These are phyloP conservation scores for Fusarium subtropicale DNA, from an alignment of 2,329 filamentous ascomycete species.

Conservation along the genomic window DNA sequence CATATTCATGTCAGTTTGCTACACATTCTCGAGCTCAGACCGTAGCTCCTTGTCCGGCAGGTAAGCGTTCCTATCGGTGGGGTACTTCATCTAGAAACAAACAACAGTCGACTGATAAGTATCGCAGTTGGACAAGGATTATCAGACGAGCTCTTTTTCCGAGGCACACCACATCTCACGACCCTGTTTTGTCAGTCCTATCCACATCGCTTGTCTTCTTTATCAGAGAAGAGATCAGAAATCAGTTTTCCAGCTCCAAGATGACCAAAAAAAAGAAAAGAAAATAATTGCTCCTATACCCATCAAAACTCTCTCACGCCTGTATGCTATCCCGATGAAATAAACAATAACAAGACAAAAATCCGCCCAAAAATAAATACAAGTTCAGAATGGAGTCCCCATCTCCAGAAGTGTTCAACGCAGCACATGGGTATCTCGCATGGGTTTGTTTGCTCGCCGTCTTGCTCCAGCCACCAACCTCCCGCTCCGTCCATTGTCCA, in stretches of 20 bases:
- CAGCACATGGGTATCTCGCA: constrained; percentile 48
- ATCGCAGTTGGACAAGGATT: constrained; percentile 40
- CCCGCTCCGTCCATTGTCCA: constrained; percentile 43
- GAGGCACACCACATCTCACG: constrained; percentile 47
- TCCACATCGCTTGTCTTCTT: constrained; percentile 30
- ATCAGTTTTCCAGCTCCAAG: constrained; percentile 45
- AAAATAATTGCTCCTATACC: constrained; percentile 38
- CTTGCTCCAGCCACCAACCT: constrained; percentile 47
- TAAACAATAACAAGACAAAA: constrained; percentile 26
- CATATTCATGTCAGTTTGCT: constrained; percentile 1
- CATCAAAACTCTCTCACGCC: constrained; percentile 38
- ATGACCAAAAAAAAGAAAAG: constrained; percentile 39
- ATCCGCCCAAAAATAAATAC: constrained; percentile 34
- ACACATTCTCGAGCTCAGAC: constrained; percentile 10
- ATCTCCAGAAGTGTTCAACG: constrained; percentile 46
- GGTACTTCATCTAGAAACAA: constrained; percentile 35
- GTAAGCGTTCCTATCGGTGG: constrained; percentile 18
- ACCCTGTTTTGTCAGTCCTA: constrained; percentile 34
- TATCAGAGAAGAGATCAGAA: constrained; percentile 35
- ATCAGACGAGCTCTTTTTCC: constrained; percentile 46
- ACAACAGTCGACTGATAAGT: constrained; percentile 44
- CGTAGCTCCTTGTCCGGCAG: constrained; percentile 23
- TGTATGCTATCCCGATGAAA: constrained; percentile 27
- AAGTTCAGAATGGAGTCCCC: constrained; percentile 46
- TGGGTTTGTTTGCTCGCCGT: constrained; percentile 45